Base-by-base conservation (phyloP, 148 eudicot genomes). In the Heliosperma pusillum region DNA sequence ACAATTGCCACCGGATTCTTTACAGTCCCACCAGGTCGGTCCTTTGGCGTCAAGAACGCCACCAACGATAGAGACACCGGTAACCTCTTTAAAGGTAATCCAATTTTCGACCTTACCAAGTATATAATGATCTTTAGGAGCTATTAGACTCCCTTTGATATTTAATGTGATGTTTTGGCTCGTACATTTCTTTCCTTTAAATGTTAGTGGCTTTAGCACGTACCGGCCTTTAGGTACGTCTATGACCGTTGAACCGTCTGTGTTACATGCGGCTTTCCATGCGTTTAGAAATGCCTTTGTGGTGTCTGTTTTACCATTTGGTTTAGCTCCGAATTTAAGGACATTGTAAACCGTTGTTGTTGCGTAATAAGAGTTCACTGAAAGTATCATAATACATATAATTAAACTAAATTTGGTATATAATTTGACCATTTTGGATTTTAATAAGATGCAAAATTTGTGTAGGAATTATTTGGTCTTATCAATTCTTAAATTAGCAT, bases 231-330 rank as follows among this genome's bases (percentile, higher is more conserved):
- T 30, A 0, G 93, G 93, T 1, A 89, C 83, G 7, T 72, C 30
- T 5, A 89, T 84, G 5, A 77, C 83, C 7, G 86, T 42, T 0
- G 87, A 82, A 10, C 24, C 78, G 5, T 47, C n/a, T 3, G 85
- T 77, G 12, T 52, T 72, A 69, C 93, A 89, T 13, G 90, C 90
- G 1, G 74, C 78, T 40, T 70, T 24, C 93, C 93, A 89, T 16
- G 88, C 86, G 5, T 56, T 65, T 1, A 82, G 22, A 42, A 89
- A 78, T 0, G 93, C 68, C 13, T 26, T 19, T 1, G 85, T 66
- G 2, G 86, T 70, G 77, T 89, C 88, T 0, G 75, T 58, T 25
- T 55, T 40, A 8, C 85, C 87, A 17, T 80, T 76, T 15, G 81
- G 69, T 45, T 75, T 80, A 11, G 89, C 89, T 16, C 89, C 92